phyloP scores from a whole-genome alignment of 2,329 filamentous ascomycete genomes.

The Microdochium paspali region DNA sequence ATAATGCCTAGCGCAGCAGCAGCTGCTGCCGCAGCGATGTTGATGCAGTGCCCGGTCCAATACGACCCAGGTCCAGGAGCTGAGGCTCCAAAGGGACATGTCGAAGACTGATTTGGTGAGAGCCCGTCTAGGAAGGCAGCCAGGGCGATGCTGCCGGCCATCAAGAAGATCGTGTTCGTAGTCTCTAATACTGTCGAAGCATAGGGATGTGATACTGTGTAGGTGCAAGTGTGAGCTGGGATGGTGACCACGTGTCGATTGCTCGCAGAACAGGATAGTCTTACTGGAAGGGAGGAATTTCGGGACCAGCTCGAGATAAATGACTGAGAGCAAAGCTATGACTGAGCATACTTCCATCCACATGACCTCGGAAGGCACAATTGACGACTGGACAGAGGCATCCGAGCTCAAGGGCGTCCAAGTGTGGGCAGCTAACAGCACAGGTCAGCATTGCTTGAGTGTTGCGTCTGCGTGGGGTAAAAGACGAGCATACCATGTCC shows the following conservation, averaged over 20 bases:
- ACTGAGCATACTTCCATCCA: slow-evolving; percentile 47
- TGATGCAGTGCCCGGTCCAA: slow-evolving; percentile 44
- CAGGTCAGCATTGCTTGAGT: neutral
- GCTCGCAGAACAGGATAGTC: slow-evolving; percentile 4
- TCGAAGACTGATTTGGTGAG: neutral
- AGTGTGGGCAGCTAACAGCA: slow-evolving; percentile 37
- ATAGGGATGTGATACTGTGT: slow-evolving; percentile 35
- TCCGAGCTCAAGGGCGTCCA: slow-evolving; percentile 42
- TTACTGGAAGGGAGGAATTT: slow-evolving; percentile 32
- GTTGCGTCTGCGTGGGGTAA: neutral
- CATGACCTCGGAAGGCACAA: slow-evolving; percentile 46
- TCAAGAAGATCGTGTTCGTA: slow-evolving; percentile 46
- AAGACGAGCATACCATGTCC: slow-evolving; percentile 32
- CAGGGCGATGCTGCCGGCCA: slow-evolving; percentile 49
- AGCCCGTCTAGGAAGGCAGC: slow-evolving; percentile 37
- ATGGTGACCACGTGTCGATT: neutral
- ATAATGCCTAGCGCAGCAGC: slow-evolving; percentile 44
- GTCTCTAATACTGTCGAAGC: slow-evolving; percentile 38
- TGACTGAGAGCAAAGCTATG: slow-evolving; percentile 44
- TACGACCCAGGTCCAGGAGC: slow-evolving; percentile 29
- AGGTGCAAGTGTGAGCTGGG: neutral
- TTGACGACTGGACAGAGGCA: slow-evolving; percentile 23
- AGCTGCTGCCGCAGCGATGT: slow-evolving; percentile 46
- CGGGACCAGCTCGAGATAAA: slow-evolving; percentile 41
- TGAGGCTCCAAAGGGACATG: neutral